Evolutionary conservation across 768 basidiomycete genomes (phyloP).

Genomic region (Leccinum boreale): DNA sequence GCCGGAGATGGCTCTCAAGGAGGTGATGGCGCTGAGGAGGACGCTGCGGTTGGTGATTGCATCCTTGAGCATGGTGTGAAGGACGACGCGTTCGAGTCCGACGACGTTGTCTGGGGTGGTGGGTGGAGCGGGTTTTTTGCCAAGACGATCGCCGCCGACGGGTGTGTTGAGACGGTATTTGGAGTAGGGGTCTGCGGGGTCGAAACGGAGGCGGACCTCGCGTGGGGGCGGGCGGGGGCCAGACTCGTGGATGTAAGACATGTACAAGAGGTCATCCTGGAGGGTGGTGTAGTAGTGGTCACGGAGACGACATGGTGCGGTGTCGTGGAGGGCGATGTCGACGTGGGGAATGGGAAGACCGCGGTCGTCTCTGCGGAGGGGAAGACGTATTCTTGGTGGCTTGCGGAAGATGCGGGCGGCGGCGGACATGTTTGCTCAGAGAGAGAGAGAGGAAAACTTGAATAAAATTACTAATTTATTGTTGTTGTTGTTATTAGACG

Average conservation of each 20-base stretch:
- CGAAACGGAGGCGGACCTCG: slow-evolving; percentile 63
- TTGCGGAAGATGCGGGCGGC: slow-evolving; percentile 49
- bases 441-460: background rate
- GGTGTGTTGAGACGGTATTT: slow-evolving; percentile 74
- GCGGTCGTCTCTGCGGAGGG: slow-evolving; percentile 47
- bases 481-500: background rate
- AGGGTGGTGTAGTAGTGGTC: slow-evolving; percentile 85
- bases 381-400: slow-evolving; percentile 43
- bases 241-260: slow-evolving; percentile 81
- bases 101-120: slow-evolving; percentile 69
- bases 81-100: slow-evolving; percentile 74
- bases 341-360: slow-evolving; percentile 76
- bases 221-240: slow-evolving; percentile 51
- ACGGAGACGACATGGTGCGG: slow-evolving; percentile 65
- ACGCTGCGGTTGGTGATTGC: slow-evolving; percentile 66
- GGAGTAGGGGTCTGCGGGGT: slow-evolving; percentile 79
- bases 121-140: slow-evolving; percentile 65
- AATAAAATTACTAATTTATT: background rate
- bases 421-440: slow-evolving; percentile 11
- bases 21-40: slow-evolving; percentile 83
- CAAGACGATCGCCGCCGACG: slow-evolving; percentile 65
- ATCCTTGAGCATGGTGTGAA: slow-evolving; percentile 86
- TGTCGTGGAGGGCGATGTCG: slow-evolving; percentile 63
- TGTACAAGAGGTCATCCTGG: slow-evolving; percentile 88
- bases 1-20: slow-evolving; percentile 82